A percentile compares a stretch with the other conserved stretches of the same genome.
Evolutionary conservation across 768 basidiomycete species (phyloP).

Genomic region (Amanita molliuscula): DNA sequence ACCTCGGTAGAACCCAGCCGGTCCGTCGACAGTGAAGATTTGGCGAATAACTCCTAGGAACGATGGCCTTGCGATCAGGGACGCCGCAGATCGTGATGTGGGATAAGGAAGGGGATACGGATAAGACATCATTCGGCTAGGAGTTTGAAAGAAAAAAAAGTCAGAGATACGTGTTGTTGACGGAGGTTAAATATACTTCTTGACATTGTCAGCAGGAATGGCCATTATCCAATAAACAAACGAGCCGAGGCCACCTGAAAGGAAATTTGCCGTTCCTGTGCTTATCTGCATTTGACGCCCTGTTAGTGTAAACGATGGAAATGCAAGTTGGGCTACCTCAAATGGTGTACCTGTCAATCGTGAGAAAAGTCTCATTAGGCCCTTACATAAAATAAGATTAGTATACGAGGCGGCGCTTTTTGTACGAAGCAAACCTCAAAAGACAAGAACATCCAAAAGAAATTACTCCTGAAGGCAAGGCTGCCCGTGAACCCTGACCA

Average conservation of each 20-base stretch:
- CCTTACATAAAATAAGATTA: conserved; percentile 24
- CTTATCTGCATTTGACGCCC: conserved; percentile 32
- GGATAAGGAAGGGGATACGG: conserved; percentile 37
- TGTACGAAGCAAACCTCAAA: conserved; percentile 37
- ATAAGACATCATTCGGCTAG: conserved; percentile 56
- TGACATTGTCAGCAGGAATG: conserved; percentile 73
- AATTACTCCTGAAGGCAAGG: conserved; percentile 62
- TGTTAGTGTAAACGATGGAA: conserved; percentile 2
- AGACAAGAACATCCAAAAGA: conserved; percentile 72
- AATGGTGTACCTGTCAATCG: conserved; percentile 46
- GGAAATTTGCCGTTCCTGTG: conserved; percentile 50
- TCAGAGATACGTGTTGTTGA: conserved; percentile 1
- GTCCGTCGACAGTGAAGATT: conserved; percentile 43
- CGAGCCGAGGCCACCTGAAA: conserved; percentile 53
- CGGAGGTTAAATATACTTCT: conserved; percentile 40
- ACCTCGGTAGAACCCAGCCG: conserved; percentile 53
- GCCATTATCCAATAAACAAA: conserved; percentile 61
- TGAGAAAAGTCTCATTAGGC: conserved; percentile 50
- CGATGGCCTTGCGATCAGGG: conserved; percentile 27
- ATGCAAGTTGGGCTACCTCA: conserved; percentile 29
- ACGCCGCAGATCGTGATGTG: conserved; percentile 15
- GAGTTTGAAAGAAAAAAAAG: conserved; percentile 2
- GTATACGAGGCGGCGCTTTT: conserved; percentile 4
- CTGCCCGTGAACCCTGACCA: conserved; percentile 73
- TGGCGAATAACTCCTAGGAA: conserved; percentile 39